These are phyloP conservation scores for Scheffersomyces stambukii DNA, from an alignment of 1,139 yeast species.

Conservation along the genomic window DNA sequence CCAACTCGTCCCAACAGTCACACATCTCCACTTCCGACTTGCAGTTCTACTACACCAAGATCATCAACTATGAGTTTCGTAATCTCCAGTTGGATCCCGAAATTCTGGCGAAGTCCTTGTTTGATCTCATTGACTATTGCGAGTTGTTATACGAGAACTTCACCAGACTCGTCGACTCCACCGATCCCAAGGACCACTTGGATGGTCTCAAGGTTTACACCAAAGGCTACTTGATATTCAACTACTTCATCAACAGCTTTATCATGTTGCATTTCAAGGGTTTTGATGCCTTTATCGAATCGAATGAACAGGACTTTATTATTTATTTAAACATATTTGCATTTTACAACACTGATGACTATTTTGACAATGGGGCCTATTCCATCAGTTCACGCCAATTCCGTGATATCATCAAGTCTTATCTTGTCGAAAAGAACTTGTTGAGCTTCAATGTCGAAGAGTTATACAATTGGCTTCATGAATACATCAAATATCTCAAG, in stretches of 20 bases:
- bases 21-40: constrained; percentile 7
- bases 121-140: constrained; percentile 43
- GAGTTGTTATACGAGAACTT: constrained; percentile 34
- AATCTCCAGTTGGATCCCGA: constrained; percentile 31
- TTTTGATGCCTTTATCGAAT: constrained; percentile 38
- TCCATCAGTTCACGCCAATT: constrained; percentile 21
- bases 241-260: constrained; percentile 41
- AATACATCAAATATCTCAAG: constrained; percentile 38
- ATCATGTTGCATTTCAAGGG: constrained; percentile 44
- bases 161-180: constrained; percentile 13
- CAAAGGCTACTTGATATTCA: constrained; percentile 39
- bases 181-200: constrained; percentile 15
- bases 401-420: constrained; percentile 26
- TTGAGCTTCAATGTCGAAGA: constrained; percentile 35
- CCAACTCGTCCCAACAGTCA: constrained; percentile 5
- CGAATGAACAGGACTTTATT: constrained; percentile 38
- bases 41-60: constrained; percentile 18
- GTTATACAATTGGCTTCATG: constrained; percentile 37
- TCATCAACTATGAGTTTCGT: constrained; percentile 36
- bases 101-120: constrained; percentile 31
- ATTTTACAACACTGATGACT: constrained; percentile 34
- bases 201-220: constrained; percentile 25
- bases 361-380: constrained; percentile 18
- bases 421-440: constrained; percentile 27
- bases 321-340: constrained; percentile 42